phyloP scores from a whole-genome alignment of 1,139 yeast genomes.

The Pichia sp. region DNA sequence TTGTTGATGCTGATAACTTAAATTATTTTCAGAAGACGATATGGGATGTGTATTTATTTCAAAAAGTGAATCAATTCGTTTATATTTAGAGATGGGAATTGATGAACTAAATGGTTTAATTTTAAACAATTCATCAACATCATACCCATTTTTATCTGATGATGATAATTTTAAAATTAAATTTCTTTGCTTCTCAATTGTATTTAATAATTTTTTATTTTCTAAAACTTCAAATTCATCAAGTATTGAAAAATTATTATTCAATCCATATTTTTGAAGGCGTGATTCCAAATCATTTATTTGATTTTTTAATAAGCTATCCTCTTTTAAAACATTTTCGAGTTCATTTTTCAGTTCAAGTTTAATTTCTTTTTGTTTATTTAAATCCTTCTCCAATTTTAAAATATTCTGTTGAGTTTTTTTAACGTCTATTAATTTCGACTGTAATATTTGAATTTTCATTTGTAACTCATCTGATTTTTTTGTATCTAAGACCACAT shows the following conservation, averaged over 20 bases:
- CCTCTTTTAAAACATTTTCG: background rate
- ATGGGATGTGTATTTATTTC: conserved; percentile 3
- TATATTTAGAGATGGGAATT: background rate
- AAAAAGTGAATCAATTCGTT: conserved; percentile 9
- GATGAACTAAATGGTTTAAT: background rate
- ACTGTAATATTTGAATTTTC: conserved; percentile 11
- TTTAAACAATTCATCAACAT: background rate
- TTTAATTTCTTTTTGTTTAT: background rate
- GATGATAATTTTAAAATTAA: conserved; percentile 6
- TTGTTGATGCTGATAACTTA: conserved; percentile 1
- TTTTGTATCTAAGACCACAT: too few relatives aligned
- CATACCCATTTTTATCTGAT: background rate
- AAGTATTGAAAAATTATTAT: background rate
- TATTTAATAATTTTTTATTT: conserved; percentile 9
- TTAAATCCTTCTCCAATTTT: conserved; percentile 1
- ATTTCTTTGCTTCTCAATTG: conserved; percentile 10
- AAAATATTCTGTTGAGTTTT: conserved; percentile 3
- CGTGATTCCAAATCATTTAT: background rate
- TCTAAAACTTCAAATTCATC: conserved; percentile 13
- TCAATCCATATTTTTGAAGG: conserved; percentile 9
- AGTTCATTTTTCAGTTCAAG: background rate
- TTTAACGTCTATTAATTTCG: conserved; percentile 11
- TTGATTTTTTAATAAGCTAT: background rate
- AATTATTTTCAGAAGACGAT: background rate
- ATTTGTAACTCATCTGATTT: background rate